Evolutionary conservation across 2,329 filamentous ascomycete genomes (phyloP), one percentile per base, ranked within the genome.

Genomic region (Sporothrix humicola): DNA sequence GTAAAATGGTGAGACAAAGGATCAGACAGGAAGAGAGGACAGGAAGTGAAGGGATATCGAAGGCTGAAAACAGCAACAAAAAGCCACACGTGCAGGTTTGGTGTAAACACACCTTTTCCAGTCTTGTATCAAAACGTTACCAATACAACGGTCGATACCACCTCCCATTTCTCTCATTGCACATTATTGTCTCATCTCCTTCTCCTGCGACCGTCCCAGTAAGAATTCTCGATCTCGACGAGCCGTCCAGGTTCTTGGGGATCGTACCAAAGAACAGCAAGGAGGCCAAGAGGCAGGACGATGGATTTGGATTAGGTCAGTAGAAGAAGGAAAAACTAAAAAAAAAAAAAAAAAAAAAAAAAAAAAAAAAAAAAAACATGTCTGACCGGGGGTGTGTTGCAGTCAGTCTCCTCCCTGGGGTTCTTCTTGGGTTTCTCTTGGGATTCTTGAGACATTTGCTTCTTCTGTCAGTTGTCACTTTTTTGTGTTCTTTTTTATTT

Each of bases 401-500:
- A 61, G 13, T 61, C 31, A 3, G 31, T 12, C 44, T 37, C 26
- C 15, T 37, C 31, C 58, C 10, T n/a, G 58, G 52, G n/a, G 0
- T 4, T 56, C 12, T n/a, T n/a, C 15, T 8, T 52, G 23, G 23
- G 3, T 37, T 5, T 6, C 17, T n/a, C 17, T 54, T n/a, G 20
- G n/a, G 17, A 8, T 56, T 56, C 20, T 37, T 42, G 31, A 3
- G 31, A 37, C 31, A 37, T 5, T 44, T 37, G 58, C 58, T 20
- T 44, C 31, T 63, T 63, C 58, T 48, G 61, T 65, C 61, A 65
- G 37, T 65, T 46, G 59, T 65, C 59, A 46, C n/a, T 65, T 46
- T 23, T 65, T 26, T 26, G 23, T 9, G 6, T 65, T 23, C 9
- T n/a, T n/a, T 48, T 17, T 23, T 20, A 6, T 61, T 61, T 61